Evolutionary conservation across 495 filamentous ascomycete genomes (phyloP).

Genomic region (Aspergillus sparsus): DNA sequence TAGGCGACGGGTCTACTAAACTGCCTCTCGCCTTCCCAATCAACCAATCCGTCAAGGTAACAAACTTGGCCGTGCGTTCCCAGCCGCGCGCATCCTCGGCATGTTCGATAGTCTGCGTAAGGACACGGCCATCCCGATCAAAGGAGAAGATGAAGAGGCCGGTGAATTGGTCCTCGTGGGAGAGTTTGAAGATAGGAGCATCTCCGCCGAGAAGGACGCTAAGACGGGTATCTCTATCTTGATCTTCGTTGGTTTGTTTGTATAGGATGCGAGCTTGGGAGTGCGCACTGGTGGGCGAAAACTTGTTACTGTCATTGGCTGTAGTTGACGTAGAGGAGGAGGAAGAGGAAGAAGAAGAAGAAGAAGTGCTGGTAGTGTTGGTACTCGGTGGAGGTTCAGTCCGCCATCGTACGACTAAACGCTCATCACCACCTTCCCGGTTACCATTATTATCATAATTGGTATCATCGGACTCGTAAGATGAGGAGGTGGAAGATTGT

Average conservation of each 20-base stretch:
- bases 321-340: neutral
- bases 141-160: constrained; percentile 96
- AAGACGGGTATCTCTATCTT: constrained; percentile 41
- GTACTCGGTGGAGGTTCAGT: constrained; percentile 47
- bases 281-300: too few species aligned
- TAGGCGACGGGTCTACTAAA: constrained; percentile 37
- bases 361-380: neutral
- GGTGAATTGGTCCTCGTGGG: constrained; percentile 55
- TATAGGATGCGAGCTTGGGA: too few species aligned
- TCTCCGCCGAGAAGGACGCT: constrained; percentile 57
- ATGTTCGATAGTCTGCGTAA: constrained; percentile 91
- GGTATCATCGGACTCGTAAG: neutral
- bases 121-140: constrained; percentile 80
- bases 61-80: constrained; percentile 70
- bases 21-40: constrained; percentile 61
- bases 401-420: constrained; percentile 85
- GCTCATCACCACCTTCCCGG: constrained; percentile 60
- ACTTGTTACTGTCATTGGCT: too few species aligned
- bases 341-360: constrained; percentile 6
- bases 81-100: constrained; percentile 74
- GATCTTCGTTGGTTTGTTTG: constrained; percentile 22
- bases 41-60: constrained; percentile 87
- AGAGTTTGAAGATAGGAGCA: constrained; percentile 69
- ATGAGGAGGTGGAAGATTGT: constrained; percentile 7
- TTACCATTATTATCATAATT: constrained; percentile 15